Conservation (phyloP, 2,329 filamentous ascomycete species). For the Ceratocystis variospora region DNA sequence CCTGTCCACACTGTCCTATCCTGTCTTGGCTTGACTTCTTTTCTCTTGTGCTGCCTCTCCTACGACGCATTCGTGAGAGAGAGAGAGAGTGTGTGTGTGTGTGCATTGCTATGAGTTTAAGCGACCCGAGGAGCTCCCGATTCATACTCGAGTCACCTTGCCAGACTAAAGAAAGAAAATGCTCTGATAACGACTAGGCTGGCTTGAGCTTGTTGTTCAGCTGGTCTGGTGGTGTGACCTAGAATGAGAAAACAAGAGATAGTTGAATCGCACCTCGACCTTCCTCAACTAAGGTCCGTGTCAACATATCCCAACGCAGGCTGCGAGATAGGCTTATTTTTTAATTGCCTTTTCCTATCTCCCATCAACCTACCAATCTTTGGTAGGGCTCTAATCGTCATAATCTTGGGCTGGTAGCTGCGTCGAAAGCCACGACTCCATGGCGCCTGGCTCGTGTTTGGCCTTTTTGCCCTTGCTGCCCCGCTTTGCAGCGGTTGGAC, state of each 20-base stretch:
- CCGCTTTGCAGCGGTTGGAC: conserved; percentile 28
- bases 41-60: too few species aligned
- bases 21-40: too few species aligned
- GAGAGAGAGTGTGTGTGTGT: too few species aligned
- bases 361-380: not conserved
- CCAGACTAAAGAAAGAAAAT: not conserved
- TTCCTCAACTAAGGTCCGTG: not conserved
- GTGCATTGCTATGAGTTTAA: too few species aligned
- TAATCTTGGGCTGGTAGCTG: conserved; percentile 38
- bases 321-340: not conserved
- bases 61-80: too few species aligned
- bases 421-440: conserved; percentile 84
- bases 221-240: not conserved
- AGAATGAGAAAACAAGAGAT: not conserved
- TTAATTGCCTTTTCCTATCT: conserved; percentile 1
- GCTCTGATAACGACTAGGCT: not conserved
- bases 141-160: too few species aligned
- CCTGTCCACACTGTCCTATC: too few species aligned
- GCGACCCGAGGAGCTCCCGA: too few species aligned
- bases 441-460: conserved; percentile 50
- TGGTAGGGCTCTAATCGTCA: conserved; percentile 7
- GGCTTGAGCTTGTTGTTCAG: conserved; percentile 2
- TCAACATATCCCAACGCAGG: not conserved
- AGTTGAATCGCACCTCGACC: not conserved
- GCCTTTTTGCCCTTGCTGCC: conserved; percentile 25